Conservation (phyloP, 345 rosid genomes). For the Eucalyptus tenuipes region DNA sequence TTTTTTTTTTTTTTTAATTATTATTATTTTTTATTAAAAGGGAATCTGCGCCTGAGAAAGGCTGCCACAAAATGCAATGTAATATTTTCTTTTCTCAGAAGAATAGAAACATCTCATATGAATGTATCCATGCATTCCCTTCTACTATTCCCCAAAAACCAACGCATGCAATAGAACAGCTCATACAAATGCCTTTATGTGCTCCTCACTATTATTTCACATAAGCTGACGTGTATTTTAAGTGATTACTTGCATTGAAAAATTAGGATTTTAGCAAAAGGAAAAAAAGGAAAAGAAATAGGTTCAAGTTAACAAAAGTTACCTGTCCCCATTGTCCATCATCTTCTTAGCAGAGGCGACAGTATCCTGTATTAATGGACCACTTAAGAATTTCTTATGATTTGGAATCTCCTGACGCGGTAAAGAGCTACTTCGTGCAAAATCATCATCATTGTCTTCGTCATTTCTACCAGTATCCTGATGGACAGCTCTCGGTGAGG, state of each 20-base stretch:
- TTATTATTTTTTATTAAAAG: too few species aligned
- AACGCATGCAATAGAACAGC: neutral
- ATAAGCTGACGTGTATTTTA: neutral
- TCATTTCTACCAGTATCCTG: slow-evolving; percentile 22
- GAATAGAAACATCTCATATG: neutral
- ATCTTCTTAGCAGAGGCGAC: slow-evolving; percentile 17
- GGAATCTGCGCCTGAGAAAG: neutral
- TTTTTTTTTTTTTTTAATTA: too few species aligned
- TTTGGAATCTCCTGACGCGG: slow-evolving; percentile 29
- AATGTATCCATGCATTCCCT: neutral
- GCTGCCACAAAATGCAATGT: neutral
- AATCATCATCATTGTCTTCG: slow-evolving; percentile 15
- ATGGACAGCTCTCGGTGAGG: slow-evolving; percentile 8
- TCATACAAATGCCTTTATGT: neutral
- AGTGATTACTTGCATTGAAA: neutral
- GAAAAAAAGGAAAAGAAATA: neutral
- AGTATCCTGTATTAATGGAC: slow-evolving; percentile 25
- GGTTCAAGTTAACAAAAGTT: neutral
- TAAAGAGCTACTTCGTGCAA: slow-evolving; percentile 24
- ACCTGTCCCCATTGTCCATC: neutral
- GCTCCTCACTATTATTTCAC: neutral
- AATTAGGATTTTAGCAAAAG: neutral
- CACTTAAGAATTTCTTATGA: slow-evolving; percentile 44
- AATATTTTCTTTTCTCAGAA: neutral
- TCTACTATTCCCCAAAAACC: neutral